Percentiles rank a stretch among this genome's conserved stretches.
Evolutionary conservation across 2,329 filamentous ascomycete genomes (phyloP).

Genomic region (Penicillium sp.): DNA sequence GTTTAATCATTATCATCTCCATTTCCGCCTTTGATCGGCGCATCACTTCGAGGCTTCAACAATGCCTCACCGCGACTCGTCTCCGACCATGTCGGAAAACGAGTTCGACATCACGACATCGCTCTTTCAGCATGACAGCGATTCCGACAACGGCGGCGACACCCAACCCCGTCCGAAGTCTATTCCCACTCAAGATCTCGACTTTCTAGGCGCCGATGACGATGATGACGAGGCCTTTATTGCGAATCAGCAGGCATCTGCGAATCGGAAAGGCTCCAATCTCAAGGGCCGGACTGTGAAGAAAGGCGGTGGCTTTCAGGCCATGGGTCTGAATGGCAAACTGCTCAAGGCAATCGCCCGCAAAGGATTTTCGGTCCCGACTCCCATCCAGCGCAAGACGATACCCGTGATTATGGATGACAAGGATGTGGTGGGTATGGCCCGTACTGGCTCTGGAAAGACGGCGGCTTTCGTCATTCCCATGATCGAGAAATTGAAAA

Average conservation of each 20-base stretch:
- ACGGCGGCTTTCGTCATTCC: slow-evolving; percentile 97
- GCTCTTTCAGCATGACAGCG: slow-evolving; percentile 59
- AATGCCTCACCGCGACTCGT: slow-evolving; percentile 70
- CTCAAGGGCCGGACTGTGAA: slow-evolving; percentile 80
- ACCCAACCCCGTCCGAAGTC: slow-evolving; percentile 48
- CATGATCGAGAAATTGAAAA: slow-evolving; percentile 90
- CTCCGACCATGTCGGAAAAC: slow-evolving; percentile 79
- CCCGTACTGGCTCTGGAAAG: slow-evolving; percentile 96
- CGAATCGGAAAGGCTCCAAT: slow-evolving; percentile 78
- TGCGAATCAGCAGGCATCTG: slow-evolving; percentile 76
- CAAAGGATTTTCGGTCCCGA: slow-evolving; percentile 94
- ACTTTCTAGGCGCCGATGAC: slow-evolving; percentile 60
- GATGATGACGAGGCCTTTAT: slow-evolving; percentile 77
- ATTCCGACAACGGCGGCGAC: slow-evolving; percentile 41
- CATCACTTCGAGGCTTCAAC: slow-evolving; percentile 16
- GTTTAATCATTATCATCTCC: slow-evolving; percentile 9
- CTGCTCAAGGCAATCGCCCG: slow-evolving; percentile 84
- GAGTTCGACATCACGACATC: slow-evolving; percentile 85
- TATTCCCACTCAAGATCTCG: slow-evolving; percentile 33
- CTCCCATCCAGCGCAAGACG: slow-evolving; percentile 93
- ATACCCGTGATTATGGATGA: slow-evolving; percentile 85
- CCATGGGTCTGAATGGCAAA: slow-evolving; percentile 79
- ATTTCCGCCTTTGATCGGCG: slow-evolving; percentile 12
- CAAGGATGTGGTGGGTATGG: slow-evolving; percentile 98
- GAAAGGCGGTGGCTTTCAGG: slow-evolving; percentile 94